Evolutionary conservation across 345 rosid genomes (phyloP), one percentile per base, ranked within the genome.

Genomic region (Citropsis articulata): DNA sequence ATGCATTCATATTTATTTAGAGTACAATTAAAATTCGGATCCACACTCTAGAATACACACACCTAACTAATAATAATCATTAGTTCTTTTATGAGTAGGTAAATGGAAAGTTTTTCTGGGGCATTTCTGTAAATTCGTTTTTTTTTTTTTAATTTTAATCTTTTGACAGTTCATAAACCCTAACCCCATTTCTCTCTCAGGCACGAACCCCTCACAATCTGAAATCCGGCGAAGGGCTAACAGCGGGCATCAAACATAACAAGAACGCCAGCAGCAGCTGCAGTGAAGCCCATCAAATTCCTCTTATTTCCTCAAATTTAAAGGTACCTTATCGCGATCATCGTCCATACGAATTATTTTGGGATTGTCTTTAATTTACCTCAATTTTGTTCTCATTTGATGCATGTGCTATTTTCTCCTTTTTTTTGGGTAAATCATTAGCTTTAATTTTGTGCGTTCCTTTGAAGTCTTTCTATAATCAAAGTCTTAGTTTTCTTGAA

Each of bases 291-390:
- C 60, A 72, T 36, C 57, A 31, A 22, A 72, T 27, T 56, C 56
- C 40, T 75, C 59, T 63, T 69, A 71, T 66, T 66, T 78, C 80
- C 82, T 77, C 79, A 55, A 75, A 84, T 78, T 67, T 75, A 40
- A 73, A 78, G 84, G 79, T 75, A n/a, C 50, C 50, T 40, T 73
- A 50, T 73, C 63, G 22, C 72, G 22, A 42, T 78, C 77, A 13
- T 59, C 6, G 18, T 70, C 55, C 9, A 38, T 38, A 35, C 25
- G 30, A 30, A 6, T 18, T 79, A 40, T 24, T 36, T 57, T 50
- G 6, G 77, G 21, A 27, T 77, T 71, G 71, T 75, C 80, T 65
- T 59, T 57, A 5, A 13, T 60, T 66, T 45, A 14, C 14, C 60
- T 56, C 40, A 9, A 19, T 35, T 45, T 68, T 75, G 14, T n/a